Conservation (phyloP, 2,329 filamentous ascomycete species). For the Diaporthe australafricana region DNA sequence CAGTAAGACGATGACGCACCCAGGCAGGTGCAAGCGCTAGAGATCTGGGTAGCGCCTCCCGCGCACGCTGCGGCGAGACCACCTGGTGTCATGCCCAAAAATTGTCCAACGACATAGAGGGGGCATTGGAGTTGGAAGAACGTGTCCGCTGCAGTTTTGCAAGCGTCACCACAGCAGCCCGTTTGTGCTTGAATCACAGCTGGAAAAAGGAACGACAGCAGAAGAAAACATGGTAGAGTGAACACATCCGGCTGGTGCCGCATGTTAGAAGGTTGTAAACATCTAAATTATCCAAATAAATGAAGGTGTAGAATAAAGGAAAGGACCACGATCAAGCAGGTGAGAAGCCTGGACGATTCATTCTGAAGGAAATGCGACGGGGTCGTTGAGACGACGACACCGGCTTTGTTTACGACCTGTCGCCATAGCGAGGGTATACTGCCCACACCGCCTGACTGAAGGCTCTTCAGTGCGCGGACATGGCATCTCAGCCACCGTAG, state of each 20-base stretch:
- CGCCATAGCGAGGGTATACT: no score
- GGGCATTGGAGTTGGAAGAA: not conserved
- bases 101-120: not conserved
- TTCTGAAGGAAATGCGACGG: not conserved
- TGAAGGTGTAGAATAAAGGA: no score
- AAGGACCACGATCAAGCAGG: not conserved
- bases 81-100: not conserved
- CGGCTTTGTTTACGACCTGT: no score
- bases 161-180: not conserved
- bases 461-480: no score
- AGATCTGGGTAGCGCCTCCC: not conserved
- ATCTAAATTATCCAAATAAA: no score
- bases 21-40: slow-evolving; percentile 11
- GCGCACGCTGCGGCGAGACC: not conserved
- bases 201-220: not conserved
- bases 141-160: not conserved
- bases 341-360: no score
- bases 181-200: not conserved
- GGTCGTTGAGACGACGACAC: no score
- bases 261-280: not conserved
- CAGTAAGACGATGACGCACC: not conserved
- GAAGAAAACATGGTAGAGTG: not conserved
- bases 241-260: not conserved
- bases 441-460: no score
- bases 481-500: no score